phyloP scores from a whole-genome alignment of 1,139 yeast genomes.

The Hemisphaericaspora xylofermentans region DNA sequence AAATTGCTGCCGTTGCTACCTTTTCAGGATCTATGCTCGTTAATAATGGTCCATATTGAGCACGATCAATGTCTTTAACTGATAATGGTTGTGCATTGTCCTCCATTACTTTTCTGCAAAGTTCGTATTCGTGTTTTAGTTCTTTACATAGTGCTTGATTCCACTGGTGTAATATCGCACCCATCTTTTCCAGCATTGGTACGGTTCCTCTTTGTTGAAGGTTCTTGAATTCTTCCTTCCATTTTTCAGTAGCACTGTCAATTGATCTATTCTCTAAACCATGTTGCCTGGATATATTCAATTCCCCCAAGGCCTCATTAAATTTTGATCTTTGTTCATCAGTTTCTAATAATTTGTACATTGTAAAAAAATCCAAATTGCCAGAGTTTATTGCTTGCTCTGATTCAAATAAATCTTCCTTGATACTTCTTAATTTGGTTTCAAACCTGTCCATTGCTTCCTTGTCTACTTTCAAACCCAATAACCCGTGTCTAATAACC shows the following conservation, averaged over 20 bases:
- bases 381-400: slow-evolving; percentile 7
- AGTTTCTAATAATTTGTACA: slow-evolving; percentile 51
- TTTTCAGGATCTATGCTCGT: slow-evolving; percentile 72
- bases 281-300: slow-evolving; percentile 74
- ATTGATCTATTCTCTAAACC: slow-evolving; percentile 75
- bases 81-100: slow-evolving; percentile 11
- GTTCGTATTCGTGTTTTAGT: slow-evolving; percentile 61
- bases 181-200: slow-evolving; percentile 51
- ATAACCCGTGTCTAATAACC: slow-evolving; percentile 73
- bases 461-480: slow-evolving; percentile 50
- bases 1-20: slow-evolving; percentile 77
- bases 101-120: slow-evolving; percentile 26
- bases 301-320: slow-evolving; percentile 62
- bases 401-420: slow-evolving; percentile 33
- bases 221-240: slow-evolving; percentile 82
- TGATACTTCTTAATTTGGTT: slow-evolving; percentile 31
- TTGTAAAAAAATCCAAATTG: slow-evolving; percentile 56
- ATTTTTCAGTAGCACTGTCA: slow-evolving; percentile 82
- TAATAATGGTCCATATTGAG: slow-evolving; percentile 78
- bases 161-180: slow-evolving; percentile 80
- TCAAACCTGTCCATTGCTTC: slow-evolving; percentile 10
- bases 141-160: slow-evolving; percentile 66
- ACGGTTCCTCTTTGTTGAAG: slow-evolving; percentile 63
- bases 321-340: slow-evolving; percentile 57
- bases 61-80: slow-evolving; percentile 43